A percentile compares a stretch with the other conserved stretches of the same genome.
Conservation (phyloP, 2,329 filamentous ascomycete species). For the Colletotrichum cordylinicola region DNA sequence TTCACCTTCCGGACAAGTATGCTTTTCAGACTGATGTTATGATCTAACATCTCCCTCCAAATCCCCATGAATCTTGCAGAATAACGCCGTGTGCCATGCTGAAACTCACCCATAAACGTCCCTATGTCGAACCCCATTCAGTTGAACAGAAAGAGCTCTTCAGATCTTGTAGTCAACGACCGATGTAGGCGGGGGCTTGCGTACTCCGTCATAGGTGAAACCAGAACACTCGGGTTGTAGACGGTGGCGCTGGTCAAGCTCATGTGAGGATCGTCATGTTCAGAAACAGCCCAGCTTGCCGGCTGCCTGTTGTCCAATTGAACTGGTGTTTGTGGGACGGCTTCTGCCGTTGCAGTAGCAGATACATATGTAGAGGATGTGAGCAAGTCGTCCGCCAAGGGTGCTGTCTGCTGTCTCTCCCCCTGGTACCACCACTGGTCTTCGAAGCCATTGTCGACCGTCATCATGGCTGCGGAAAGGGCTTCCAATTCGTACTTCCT, state of each 20-base stretch:
- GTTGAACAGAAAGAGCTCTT: slow-evolving; percentile 41
- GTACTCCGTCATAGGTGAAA: slow-evolving; percentile 44
- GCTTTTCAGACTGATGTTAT: background rate
- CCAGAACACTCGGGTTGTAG: slow-evolving; percentile 25
- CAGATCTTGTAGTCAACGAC: slow-evolving; percentile 45
- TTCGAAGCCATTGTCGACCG: slow-evolving; percentile 64
- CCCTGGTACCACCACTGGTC: slow-evolving; percentile 64
- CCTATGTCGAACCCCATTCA: background rate
- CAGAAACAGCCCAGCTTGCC: slow-evolving; percentile 31
- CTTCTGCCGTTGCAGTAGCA: background rate
- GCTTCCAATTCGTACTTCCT: slow-evolving; percentile 46
- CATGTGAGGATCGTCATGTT: slow-evolving; percentile 5
- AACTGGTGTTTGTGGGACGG: background rate
- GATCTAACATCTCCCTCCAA: background rate
- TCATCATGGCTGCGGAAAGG: slow-evolving; percentile 59
- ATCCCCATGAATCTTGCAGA: background rate
- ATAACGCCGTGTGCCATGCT: background rate
- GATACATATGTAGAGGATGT: slow-evolving; percentile 13
- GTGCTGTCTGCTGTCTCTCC: slow-evolving; percentile 27
- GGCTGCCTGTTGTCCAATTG: slow-evolving; percentile 17
- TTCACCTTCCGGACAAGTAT: background rate
- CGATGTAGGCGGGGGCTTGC: slow-evolving; percentile 33
- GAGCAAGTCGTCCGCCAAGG: slow-evolving; percentile 29
- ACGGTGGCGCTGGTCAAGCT: slow-evolving; percentile 13
- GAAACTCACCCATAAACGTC: background rate